Percentiles rank a stretch among this genome's conserved stretches.
These are phyloP conservation scores for Hygrocybe coccinea DNA, from an alignment of 768 basidiomycete species.

Conservation along the genomic window DNA sequence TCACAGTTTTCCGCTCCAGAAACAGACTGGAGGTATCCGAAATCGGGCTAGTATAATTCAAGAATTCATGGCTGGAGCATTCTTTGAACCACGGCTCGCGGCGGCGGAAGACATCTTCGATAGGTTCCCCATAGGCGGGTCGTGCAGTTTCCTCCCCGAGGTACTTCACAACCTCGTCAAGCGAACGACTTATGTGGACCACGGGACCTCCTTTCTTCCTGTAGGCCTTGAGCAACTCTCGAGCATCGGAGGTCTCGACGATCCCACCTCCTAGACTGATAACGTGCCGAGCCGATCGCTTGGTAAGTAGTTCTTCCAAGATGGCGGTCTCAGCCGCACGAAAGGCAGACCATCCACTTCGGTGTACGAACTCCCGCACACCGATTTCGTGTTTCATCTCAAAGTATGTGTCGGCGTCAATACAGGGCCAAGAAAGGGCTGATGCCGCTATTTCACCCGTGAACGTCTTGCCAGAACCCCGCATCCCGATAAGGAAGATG, in stretches of 20 bases:
- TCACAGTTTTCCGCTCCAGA: slow-evolving; percentile 32
- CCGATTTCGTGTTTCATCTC: slow-evolving; percentile 54
- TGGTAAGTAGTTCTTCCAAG: slow-evolving; percentile 62
- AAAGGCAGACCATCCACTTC: slow-evolving; percentile 87
- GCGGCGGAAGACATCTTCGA: slow-evolving; percentile 78
- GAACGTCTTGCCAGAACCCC: slow-evolving; percentile 92
- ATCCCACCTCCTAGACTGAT: slow-evolving; percentile 93
- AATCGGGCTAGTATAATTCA: slow-evolving; percentile 57
- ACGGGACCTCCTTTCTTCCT: slow-evolving; percentile 60
- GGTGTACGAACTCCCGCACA: slow-evolving; percentile 73
- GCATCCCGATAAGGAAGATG: slow-evolving; percentile 88
- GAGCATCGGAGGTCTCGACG: slow-evolving; percentile 76
- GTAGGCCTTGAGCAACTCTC: slow-evolving; percentile 68
- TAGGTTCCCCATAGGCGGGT: slow-evolving; percentile 84
- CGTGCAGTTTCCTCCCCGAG: slow-evolving; percentile 69
- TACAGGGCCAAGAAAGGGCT: slow-evolving; percentile 60
- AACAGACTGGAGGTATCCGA: slow-evolving; percentile 17
- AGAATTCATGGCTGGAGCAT: slow-evolving; percentile 77
- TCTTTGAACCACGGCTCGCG: slow-evolving; percentile 84
- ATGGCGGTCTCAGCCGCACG: slow-evolving; percentile 70
- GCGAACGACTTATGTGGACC: slow-evolving; percentile 76
- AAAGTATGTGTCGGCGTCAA: slow-evolving; percentile 86
- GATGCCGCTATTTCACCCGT: slow-evolving; percentile 75
- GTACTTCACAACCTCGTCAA: slow-evolving; percentile 78
- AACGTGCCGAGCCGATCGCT: slow-evolving; percentile 56